These are phyloP conservation scores for Erysimum cheiranthoides DNA, from an alignment of 345 rosid species.

Conservation along the genomic window DNA sequence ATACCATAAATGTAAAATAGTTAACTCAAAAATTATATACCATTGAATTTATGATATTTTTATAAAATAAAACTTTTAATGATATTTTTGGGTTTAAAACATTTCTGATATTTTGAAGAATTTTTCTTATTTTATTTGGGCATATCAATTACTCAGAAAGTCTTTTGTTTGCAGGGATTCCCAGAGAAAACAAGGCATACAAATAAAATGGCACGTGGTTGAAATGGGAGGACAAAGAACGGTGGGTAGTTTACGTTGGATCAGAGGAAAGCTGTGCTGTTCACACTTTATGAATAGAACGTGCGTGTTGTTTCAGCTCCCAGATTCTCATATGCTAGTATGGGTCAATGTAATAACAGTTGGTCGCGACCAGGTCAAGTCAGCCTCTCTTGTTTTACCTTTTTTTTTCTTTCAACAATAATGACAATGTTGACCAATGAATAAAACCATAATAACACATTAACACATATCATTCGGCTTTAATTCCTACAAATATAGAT, in stretches of 20 bases:
- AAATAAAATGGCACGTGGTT: slow-evolving; percentile 13
- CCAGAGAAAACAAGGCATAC: neutral
- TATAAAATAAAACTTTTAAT: too few species aligned
- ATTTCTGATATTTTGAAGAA: too few species aligned
- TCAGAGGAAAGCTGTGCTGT: slow-evolving; percentile 9
- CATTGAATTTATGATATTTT: too few species aligned
- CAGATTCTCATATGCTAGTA: neutral
- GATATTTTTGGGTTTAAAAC: too few species aligned
- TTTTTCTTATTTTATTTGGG: too few species aligned
- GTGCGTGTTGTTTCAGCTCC: slow-evolving; percentile 20
- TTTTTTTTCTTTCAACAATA: neutral
- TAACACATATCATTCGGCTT: neutral
- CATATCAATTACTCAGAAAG: neutral
- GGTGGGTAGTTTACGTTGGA: slow-evolving; percentile 6
- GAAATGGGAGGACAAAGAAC: neutral
- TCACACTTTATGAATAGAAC: slow-evolving; percentile 7
- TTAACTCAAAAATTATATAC: too few species aligned
- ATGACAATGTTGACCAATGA: slow-evolving; percentile 1
- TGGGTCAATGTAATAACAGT: slow-evolving; percentile 22
- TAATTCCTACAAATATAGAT: neutral
- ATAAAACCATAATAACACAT: neutral
- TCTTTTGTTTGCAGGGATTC: neutral
- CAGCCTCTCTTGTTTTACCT: slow-evolving; percentile 15
- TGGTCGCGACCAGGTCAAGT: slow-evolving; percentile 34
- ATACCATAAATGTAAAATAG: too few species aligned